A percentile compares a stretch with the other conserved stretches of the same genome.
Evolutionary conservation across 148 eudicot species (phyloP).

Genomic region (Vaccinium macrocarpon): DNA sequence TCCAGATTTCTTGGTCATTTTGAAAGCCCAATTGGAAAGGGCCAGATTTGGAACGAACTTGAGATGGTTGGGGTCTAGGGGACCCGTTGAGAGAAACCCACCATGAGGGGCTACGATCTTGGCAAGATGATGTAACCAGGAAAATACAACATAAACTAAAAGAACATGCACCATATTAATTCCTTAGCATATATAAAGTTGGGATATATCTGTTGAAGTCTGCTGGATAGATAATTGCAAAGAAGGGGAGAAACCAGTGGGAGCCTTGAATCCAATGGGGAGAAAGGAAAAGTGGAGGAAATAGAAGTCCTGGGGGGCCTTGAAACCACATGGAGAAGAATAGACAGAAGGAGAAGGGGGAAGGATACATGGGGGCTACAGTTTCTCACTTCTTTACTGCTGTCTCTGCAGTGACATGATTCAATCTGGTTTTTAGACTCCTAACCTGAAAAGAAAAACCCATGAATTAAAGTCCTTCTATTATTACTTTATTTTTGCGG

Average conservation of each 20-base stretch:
- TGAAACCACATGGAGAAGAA: background rate
- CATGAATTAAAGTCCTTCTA: background rate
- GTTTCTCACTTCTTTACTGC: background rate
- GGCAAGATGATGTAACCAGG: background rate
- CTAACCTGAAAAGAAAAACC: background rate
- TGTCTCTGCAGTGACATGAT: background rate
- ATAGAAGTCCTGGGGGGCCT: background rate
- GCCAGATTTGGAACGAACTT: no score
- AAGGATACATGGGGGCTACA: background rate
- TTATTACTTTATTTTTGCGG: background rate
- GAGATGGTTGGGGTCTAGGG: no score
- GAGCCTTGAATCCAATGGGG: background rate
- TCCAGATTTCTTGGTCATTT: no score
- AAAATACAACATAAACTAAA: background rate
- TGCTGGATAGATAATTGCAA: background rate
- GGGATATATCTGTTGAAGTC: background rate
- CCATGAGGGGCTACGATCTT: background rate
- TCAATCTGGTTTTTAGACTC: background rate
- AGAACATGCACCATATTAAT: background rate
- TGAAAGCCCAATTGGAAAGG: no score
- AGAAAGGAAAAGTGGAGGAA: background rate
- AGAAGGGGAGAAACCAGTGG: background rate
- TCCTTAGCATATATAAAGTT: background rate
- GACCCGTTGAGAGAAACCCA: no score
- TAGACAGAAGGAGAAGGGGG: background rate